These are phyloP conservation scores for Casuarina glauca DNA, from an alignment of 306 rosid species.

Conservation along the genomic window DNA sequence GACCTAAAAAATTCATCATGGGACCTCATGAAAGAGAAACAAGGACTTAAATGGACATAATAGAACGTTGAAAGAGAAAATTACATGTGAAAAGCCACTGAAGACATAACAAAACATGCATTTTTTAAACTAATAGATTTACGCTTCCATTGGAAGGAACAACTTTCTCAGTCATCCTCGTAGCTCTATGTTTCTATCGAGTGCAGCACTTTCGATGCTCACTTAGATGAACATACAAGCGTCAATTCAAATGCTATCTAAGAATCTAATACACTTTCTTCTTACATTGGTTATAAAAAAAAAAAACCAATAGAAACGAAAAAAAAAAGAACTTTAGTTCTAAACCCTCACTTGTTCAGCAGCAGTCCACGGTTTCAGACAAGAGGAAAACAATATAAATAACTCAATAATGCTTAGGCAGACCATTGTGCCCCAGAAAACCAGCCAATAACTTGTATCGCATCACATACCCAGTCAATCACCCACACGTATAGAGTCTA, in stretches of 20 bases:
- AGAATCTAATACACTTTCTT: too few relatives aligned
- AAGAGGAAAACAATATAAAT: neutral
- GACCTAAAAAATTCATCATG: slow-evolving; percentile 49
- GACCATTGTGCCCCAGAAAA: neutral
- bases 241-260: neutral
- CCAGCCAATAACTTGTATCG: neutral
- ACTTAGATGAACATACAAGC: neutral
- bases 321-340: too few relatives aligned
- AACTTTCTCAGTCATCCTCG: neutral
- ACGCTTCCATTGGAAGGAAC: neutral
- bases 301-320: too few relatives aligned
- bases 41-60: slow-evolving; percentile 9
- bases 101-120: neutral
- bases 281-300: too few relatives aligned
- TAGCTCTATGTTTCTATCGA: neutral
- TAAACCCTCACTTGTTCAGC: neutral
- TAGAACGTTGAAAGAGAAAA: slow-evolving; percentile 9
- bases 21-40: slow-evolving; percentile 9
- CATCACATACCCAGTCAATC: slow-evolving; percentile 4
- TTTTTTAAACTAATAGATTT: neutral
- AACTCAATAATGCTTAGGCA: neutral
- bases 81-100: neutral
- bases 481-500: neutral
- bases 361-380: neutral
- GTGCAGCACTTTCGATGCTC: neutral